phyloP scores from a whole-genome alignment of 768 basidiomycete genomes.

The Dendrothele bispora region DNA sequence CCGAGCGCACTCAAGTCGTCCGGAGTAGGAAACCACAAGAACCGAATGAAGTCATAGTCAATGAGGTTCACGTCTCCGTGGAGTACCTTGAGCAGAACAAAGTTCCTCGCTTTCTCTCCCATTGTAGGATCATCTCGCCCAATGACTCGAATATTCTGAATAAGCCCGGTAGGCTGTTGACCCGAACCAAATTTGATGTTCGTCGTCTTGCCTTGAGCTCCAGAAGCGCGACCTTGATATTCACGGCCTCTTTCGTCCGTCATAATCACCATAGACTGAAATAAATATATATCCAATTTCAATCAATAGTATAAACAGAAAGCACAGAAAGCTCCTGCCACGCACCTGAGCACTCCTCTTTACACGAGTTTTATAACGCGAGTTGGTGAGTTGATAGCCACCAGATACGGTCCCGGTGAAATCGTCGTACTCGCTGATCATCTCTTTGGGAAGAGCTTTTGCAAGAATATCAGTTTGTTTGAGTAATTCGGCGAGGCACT shows the following conservation, averaged over 20 bases:
- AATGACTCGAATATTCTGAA: conserved; percentile 35
- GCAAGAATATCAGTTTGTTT: conserved; percentile 33
- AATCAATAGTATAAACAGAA: too few species aligned
- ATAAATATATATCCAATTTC: too few species aligned
- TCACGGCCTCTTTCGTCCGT: conserved; percentile 29
- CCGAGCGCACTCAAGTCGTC: conserved; percentile 4
- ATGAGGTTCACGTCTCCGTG: conserved; percentile 28
- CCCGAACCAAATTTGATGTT: conserved; percentile 25
- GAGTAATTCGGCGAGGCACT: conserved; percentile 29
- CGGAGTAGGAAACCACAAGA: conserved; percentile 38
- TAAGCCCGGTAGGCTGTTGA: conserved; percentile 16
- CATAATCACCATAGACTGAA: conserved; percentile 33
- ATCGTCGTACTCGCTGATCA: conserved; percentile 31
- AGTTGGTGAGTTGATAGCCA: conserved; percentile 30
- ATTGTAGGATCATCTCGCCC: conserved; percentile 40
- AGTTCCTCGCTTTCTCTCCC: conserved; percentile 37
- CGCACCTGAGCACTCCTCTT: conserved; percentile 36
- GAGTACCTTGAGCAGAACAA: conserved; percentile 35
- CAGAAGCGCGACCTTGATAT: conserved; percentile 29
- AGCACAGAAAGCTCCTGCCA: too few species aligned
- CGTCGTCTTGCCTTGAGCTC: conserved; percentile 34
- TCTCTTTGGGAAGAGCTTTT: conserved; percentile 29
- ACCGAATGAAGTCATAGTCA: conserved; percentile 32
- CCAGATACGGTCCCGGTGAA: conserved; percentile 25
- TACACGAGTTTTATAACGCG: conserved; percentile 42